Base-by-base conservation (phyloP, 768 basidiomycete species). In the Sistotremastrum niveocremeum region DNA sequence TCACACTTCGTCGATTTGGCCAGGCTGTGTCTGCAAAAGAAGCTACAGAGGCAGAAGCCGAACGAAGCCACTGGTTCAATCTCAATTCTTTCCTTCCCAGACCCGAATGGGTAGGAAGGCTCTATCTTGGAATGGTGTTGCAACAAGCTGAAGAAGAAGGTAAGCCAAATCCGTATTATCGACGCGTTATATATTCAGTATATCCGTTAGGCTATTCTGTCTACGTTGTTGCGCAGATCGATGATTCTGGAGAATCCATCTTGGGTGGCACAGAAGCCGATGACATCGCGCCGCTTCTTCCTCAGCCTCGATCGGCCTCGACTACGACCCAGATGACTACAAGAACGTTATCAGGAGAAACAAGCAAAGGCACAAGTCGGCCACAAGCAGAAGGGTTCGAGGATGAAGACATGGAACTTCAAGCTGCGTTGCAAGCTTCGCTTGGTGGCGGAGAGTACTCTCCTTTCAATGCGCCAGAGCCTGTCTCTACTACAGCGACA, bases 81-180 rank as follows among this genome's bases (percentile, higher is more conserved):
- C 69, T 94, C 7, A 84, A 93, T 57, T 91, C 89, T 6, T 80
- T 73, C 52, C 65, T 81, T 9, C 50, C 67, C 34, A 58, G 62
- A 4, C 89, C 91, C 6, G 79, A 89, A 60, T 88, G 87, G 84
- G 74, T 95, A 32, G 72, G 84, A 31, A 82, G 77, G 53, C 73
- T 79, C 1, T 91, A 89, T 63, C 74, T 95, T 4, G 77, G 77
- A 44, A 81, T 93, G 81, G 77, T 87, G 41, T 63, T 95, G 35
- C 79, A 87, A 48, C 86, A 93, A 62, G 83, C 89, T 12, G 90
- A 93, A 57, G 60, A 70, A 28, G 86, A 91, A 60, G 91, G 90
- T 78, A 59, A 51, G 65, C 56, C 44, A 36, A 37, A 34, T 28
- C 12, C 7, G 32, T 20, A 20, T 20, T 20, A 20, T 20, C 20